Evolutionary conservation across 768 basidiomycete genomes (phyloP).

Genomic region (Kwoniella mangroviensis): DNA sequence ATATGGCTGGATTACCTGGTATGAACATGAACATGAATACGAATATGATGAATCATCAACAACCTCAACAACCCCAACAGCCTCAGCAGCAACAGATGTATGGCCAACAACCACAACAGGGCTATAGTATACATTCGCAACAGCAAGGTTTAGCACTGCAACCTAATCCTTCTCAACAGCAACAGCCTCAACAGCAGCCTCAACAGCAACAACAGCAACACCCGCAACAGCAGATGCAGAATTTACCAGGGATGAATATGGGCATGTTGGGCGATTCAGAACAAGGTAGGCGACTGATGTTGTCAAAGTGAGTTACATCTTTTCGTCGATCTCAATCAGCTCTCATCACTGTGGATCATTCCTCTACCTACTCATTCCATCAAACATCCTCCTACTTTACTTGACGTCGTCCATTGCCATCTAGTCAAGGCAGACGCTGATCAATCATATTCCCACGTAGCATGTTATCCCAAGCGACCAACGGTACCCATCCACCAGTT

Average conservation of each 20-base stretch:
- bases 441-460: slow-evolving; percentile 14
- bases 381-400: too few relatives aligned
- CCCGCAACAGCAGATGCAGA: slow-evolving; percentile 19
- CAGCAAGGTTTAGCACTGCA: slow-evolving; percentile 29
- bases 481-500: slow-evolving; percentile 8
- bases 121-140: slow-evolving; percentile 33
- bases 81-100: slow-evolving; percentile 3
- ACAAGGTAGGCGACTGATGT: slow-evolving; percentile 28
- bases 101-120: slow-evolving; percentile 11
- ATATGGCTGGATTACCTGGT: slow-evolving; percentile 24
- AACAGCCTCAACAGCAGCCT: neutral
- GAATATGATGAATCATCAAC: slow-evolving; percentile 25
- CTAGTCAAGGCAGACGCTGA: neutral
- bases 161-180: neutral
- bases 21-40: slow-evolving; percentile 12
- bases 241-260: slow-evolving; percentile 10
- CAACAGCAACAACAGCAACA: neutral
- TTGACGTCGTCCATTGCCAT: neutral
- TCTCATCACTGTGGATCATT: neutral
- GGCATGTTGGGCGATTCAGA: slow-evolving; percentile 26
- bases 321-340: neutral
- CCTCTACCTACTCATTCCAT: neutral
- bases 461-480: slow-evolving; percentile 34
- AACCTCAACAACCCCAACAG: slow-evolving; percentile 2
- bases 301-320: slow-evolving; percentile 38